Conservation (phyloP, 2,329 filamentous ascomycete genomes). For the Xylariaceae sp. region DNA sequence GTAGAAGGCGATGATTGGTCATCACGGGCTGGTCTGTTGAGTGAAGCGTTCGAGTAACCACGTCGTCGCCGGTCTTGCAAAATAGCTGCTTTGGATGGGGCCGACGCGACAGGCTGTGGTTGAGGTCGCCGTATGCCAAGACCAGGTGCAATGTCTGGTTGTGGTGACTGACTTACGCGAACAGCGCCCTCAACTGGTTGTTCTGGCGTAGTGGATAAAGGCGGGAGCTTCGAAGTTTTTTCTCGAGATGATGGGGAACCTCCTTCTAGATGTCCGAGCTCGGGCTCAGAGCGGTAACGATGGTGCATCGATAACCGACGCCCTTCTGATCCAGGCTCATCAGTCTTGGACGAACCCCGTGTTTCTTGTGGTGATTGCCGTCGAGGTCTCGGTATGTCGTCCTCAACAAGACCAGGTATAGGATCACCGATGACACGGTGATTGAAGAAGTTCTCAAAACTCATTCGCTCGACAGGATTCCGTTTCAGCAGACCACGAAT, state of each 20-base stretch:
- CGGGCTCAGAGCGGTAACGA: conserved; percentile 40
- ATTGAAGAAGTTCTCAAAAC: conserved; percentile 81
- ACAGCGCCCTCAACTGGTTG: conserved; percentile 27
- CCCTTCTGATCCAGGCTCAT: conserved; percentile 29
- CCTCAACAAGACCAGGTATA: conserved; percentile 78
- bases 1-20: conserved; percentile 35
- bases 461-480: conserved; percentile 79
- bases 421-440: conserved; percentile 68
- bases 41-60: conserved; percentile 40
- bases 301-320: conserved; percentile 39
- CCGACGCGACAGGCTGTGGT: conserved; percentile 47
- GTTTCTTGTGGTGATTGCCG: conserved; percentile 34
- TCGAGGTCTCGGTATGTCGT: conserved; percentile 59
- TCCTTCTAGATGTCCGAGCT: conserved; percentile 32
- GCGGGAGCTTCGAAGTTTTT: conserved; percentile 40
- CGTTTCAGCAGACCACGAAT: conserved; percentile 81
- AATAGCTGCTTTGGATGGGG: conserved; percentile 41
- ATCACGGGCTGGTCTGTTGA: conserved; percentile 32
- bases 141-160: conserved; percentile 47
- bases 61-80: conserved; percentile 38
- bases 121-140: conserved; percentile 51
- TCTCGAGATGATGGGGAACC: conserved; percentile 43
- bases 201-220: conserved; percentile 43
- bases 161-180: conserved; percentile 39
- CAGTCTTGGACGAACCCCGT: conserved; percentile 30